phyloP scores from a whole-genome alignment of 2,329 filamentous ascomycete species.

The Colletotrichum tofieldiae region DNA sequence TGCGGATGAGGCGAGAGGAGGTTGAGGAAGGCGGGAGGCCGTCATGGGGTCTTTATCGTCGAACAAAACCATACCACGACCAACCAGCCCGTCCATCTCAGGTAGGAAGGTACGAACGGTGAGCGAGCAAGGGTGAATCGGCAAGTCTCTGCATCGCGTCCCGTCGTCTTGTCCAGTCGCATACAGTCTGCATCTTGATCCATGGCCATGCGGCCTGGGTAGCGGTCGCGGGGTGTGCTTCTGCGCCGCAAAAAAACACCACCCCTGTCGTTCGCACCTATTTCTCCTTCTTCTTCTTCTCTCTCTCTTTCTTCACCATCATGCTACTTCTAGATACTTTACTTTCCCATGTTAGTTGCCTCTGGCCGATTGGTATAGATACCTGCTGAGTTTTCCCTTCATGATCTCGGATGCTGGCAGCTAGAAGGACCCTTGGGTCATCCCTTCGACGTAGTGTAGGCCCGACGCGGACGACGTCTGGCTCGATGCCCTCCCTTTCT shows the following conservation, averaged over 20 bases:
- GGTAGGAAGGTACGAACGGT: conserved; percentile 19
- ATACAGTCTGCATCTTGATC: conserved; percentile 32
- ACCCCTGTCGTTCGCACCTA: conserved; percentile 20
- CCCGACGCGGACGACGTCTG: conserved; percentile 10
- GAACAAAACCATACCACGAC: conserved; percentile 13
- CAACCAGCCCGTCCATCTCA: conserved; percentile 14
- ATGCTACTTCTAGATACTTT: conserved; percentile 30
- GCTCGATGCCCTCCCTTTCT: conserved; percentile 31
- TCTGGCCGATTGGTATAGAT: conserved; percentile 17
- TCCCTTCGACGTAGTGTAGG: conserved; percentile 28
- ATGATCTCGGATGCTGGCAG: conserved; percentile 20
- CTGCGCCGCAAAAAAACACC: conserved; percentile 25
- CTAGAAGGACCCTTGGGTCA: conserved; percentile 16
- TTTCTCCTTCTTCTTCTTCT: neutral
- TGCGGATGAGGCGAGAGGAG: conserved; percentile 32
- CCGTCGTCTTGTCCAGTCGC: conserved; percentile 25
- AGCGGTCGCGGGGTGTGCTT: conserved; percentile 39
- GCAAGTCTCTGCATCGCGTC: conserved; percentile 19
- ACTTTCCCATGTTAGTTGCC: conserved; percentile 7
- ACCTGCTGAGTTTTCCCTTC: conserved; percentile 8
- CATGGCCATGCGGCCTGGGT: conserved; percentile 35
- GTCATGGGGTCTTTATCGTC: conserved; percentile 41
- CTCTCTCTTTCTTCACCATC: conserved; percentile 3
- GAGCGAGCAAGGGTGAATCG: conserved; percentile 11
- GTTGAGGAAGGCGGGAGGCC: conserved; percentile 38